Conservation (phyloP, 1,284 basidiomycete species). For the Thelephora terrestris region DNA sequence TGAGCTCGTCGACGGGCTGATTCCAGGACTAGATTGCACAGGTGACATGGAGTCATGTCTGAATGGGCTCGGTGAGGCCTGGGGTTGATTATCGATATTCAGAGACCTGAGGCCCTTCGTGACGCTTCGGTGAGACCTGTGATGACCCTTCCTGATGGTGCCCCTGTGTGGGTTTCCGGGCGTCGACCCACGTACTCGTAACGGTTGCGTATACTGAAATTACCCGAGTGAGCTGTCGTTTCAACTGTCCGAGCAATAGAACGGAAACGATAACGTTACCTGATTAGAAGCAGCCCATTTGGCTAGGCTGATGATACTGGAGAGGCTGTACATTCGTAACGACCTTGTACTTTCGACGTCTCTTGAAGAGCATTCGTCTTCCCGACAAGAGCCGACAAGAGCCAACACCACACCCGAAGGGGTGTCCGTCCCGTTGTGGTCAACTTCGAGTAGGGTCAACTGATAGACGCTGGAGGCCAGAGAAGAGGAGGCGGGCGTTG, state of each 20-base stretch:
- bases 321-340: conserved; percentile 71
- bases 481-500: no score
- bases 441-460: conserved; percentile 62
- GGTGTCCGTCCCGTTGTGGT: conserved; percentile 45
- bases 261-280: conserved; percentile 24
- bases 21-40: not conserved
- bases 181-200: conserved; percentile 45
- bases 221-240: not conserved
- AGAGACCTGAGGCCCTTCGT: conserved; percentile 48
- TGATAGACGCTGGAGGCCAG: conserved; percentile 48
- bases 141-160: conserved; percentile 35
- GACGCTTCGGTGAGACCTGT: conserved; percentile 41
- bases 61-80: not conserved
- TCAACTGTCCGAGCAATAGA: conserved; percentile 3
- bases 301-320: conserved; percentile 61
- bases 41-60: not conserved
- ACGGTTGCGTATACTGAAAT: conserved; percentile 43
- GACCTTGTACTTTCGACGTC: conserved; percentile 43
- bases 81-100: conserved; percentile 35
- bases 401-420: conserved; percentile 67
- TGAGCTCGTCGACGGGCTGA: not conserved
- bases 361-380: conserved; percentile 34
- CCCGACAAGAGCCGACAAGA: conserved; percentile 43
- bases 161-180: conserved; percentile 44
- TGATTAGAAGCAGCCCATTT: conserved; percentile 61